These are phyloP conservation scores for Tolypocladium capitatum DNA, from an alignment of 2,329 filamentous ascomycete genomes.

Conservation along the genomic window DNA sequence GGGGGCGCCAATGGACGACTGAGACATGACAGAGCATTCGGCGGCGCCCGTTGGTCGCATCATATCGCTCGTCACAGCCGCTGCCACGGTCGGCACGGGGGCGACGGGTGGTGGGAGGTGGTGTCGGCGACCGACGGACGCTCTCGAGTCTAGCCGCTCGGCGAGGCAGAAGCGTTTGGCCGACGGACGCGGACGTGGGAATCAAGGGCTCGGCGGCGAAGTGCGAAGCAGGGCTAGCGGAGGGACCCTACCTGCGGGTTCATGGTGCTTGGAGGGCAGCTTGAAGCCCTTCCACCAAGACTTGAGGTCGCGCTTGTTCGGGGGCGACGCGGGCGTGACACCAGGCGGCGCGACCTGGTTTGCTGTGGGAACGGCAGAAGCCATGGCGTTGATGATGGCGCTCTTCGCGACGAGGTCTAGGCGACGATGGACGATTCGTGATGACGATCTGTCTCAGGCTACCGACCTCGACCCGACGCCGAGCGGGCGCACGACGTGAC, in stretches of 20 bases:
- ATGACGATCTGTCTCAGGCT: background rate
- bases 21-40: background rate
- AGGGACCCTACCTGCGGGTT: slow-evolving; percentile 34
- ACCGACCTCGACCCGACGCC: background rate
- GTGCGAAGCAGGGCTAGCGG: background rate
- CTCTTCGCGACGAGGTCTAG: background rate
- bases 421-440: slow-evolving; percentile 4
- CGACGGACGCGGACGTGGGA: background rate
- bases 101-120: background rate
- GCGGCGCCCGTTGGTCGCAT: background rate
- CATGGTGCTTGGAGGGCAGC: slow-evolving; percentile 45
- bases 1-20: background rate
- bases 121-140: background rate
- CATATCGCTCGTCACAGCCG: background rate
- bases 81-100: background rate
- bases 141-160: background rate
- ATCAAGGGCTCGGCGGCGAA: background rate
- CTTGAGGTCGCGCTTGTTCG: slow-evolving; percentile 74
- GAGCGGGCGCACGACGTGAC: background rate
- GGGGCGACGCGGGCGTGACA: slow-evolving; percentile 49
- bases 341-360: slow-evolving; percentile 12
- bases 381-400: slow-evolving; percentile 14
- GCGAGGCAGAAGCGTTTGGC: background rate
- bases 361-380: slow-evolving; percentile 21
- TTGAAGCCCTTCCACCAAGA: slow-evolving; percentile 98